These are phyloP conservation scores for Domatiomyces catenatus DNA, from an alignment of 2,329 filamentous ascomycete genomes.

Conservation along the genomic window DNA sequence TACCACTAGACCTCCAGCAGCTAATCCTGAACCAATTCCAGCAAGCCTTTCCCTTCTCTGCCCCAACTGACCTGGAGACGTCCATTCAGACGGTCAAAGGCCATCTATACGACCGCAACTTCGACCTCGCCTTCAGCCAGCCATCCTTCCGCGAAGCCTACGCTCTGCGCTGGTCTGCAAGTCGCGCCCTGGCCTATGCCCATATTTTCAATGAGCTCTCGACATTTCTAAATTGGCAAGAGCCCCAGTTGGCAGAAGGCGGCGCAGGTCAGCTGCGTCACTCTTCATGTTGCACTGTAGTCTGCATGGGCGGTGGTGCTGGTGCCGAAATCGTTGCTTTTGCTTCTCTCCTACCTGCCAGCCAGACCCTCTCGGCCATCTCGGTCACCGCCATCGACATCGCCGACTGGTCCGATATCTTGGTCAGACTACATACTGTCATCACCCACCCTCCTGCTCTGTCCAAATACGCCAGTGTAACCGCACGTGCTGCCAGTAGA, in stretches of 20 bases:
- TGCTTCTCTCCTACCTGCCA: slow-evolving; percentile 23
- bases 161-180: slow-evolving; percentile 79
- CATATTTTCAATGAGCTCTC: slow-evolving; percentile 31
- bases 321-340: slow-evolving; percentile 53
- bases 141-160: slow-evolving; percentile 64
- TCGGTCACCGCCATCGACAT: slow-evolving; percentile 60
- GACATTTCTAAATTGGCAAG: neutral
- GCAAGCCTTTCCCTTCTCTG: slow-evolving; percentile 41
- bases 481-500: slow-evolving; percentile 10
- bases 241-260: neutral
- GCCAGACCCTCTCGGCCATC: neutral
- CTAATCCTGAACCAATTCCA: slow-evolving; percentile 58
- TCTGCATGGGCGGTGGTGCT: slow-evolving; percentile 50
- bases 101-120: slow-evolving; percentile 75
- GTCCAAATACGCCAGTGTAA: slow-evolving; percentile 12
- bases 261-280: neutral
- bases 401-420: slow-evolving; percentile 57
- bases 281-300: slow-evolving; percentile 23
- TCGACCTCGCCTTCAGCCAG: slow-evolving; percentile 59
- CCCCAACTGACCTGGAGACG: slow-evolving; percentile 33
- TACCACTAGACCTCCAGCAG: slow-evolving; percentile 48
- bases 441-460: slow-evolving; percentile 28
- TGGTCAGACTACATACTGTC: slow-evolving; percentile 40
- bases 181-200: slow-evolving; percentile 68
- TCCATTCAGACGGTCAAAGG: slow-evolving; percentile 70